Evolutionary conservation across 805 yeast species (phyloP).

Genomic region (Nakazawaea anatomiae): DNA sequence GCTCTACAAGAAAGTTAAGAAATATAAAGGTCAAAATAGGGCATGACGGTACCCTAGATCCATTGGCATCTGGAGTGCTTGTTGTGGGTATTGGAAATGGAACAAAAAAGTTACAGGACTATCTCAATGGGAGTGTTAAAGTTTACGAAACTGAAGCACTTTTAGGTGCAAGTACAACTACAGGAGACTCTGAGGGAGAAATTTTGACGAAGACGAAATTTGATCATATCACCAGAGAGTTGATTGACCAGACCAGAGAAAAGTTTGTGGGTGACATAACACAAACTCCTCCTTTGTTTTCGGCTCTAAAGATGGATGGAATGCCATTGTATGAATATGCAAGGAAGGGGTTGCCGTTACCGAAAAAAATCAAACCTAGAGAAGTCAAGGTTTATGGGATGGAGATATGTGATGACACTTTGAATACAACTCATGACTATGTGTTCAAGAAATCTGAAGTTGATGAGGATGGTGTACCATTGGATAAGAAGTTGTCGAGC

Average conservation of each 20-base stretch:
- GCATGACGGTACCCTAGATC: constrained; percentile 97
- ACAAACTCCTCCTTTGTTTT: constrained; percentile 93
- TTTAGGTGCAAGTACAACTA: constrained; percentile 86
- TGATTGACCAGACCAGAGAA: constrained; percentile 41
- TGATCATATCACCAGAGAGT: constrained; percentile 49
- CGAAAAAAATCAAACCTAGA: constrained; percentile 75
- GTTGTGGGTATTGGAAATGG: constrained; percentile 92
- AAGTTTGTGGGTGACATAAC: constrained; percentile 75
- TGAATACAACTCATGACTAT: constrained; percentile 53
- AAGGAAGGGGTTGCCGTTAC: constrained; percentile 77
- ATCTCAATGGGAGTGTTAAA: constrained; percentile 69
- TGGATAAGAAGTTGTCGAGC: constrained; percentile 29
- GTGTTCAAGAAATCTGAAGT: constrained; percentile 33
- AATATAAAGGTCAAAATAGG: constrained; percentile 79
- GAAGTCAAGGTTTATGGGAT: constrained; percentile 56
- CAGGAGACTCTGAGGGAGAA: constrained; percentile 91
- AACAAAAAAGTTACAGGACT: constrained; percentile 72
- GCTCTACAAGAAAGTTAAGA: constrained; percentile 45
- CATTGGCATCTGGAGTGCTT: constrained; percentile 89
- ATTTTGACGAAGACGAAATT: constrained; percentile 53
- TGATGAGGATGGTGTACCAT: constrained; percentile 42
- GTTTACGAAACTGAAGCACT: constrained; percentile 80
- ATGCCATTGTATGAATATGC: constrained; percentile 94
- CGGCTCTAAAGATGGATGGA: constrained; percentile 93
- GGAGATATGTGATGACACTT: constrained; percentile 45